Base-by-base conservation (phyloP, 2,329 filamentous ascomycete genomes). In the Tolypocladium nubicola region DNA sequence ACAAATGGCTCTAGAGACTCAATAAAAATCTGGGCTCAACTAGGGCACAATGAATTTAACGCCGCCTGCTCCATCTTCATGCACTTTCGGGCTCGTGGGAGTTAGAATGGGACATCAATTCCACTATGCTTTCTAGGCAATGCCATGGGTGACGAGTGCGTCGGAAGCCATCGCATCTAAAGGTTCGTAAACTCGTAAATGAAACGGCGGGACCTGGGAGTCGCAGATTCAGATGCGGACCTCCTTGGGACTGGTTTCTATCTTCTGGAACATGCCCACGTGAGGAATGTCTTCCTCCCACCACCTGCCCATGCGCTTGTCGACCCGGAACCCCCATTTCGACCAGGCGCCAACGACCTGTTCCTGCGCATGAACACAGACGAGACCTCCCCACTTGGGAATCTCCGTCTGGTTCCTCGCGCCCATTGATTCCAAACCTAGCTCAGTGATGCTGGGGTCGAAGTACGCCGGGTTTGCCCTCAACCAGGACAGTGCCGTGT, bases 271-370 rank as follows among this genome's bases (percentile, higher is more conserved):
- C 91, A 97, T 95, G 59, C 89, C 91, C 21, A 95, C 79, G 75
- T 96, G 90, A 62, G 82, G 77, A 56, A 96, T 93, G 4, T 88
- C 89, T 66, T 94, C 90, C 70, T 97, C 91, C 60, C 79, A 77
- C 90, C 91, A 97, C 38, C 70, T 78, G 1, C 89, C 89, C 81
- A 93, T 83, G 11, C 73, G 76, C 66, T 88, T 79, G 71, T 97
- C 91, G 11, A 82, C 75, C 60, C 76, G 73, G 70, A 96, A 97
- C 0, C 90, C 91, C 71, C 86, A 81, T 66, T 77, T 81, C 65
- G 75, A 73, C 84, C 91, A 97, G 63, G 86, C 76, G 35, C 72
- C 73, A 61, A 84, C 78, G 16, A 88, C 83, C 38, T 76, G 70
- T 57, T 80, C 79, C 74, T 96, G 91, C 3, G 90, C 88, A 75